Evolutionary conservation across 78 protist species (phyloP).

Genomic region (Tieghemostelium lacteum): DNA sequence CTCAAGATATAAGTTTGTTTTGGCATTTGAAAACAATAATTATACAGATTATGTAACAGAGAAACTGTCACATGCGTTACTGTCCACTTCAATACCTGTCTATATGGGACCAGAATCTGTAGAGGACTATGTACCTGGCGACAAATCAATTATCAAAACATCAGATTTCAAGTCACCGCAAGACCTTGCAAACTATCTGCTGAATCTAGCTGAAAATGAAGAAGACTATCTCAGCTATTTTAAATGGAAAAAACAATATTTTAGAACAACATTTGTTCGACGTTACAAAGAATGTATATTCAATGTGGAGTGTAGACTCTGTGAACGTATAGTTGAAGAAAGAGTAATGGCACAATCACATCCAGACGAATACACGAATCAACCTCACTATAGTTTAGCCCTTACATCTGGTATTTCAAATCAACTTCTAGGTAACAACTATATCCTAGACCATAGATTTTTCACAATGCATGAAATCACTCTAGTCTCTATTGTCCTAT

Average conservation of each 20-base stretch:
- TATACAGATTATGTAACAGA: slow-evolving; percentile 55
- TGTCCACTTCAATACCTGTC: slow-evolving; percentile 24
- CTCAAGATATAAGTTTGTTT: slow-evolving; percentile 13
- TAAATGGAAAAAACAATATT: slow-evolving; percentile 17
- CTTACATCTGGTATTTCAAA: background rate
- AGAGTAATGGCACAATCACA: background rate
- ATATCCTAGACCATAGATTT: background rate
- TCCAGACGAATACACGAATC: background rate
- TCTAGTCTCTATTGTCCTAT: background rate
- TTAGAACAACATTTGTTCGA: background rate
- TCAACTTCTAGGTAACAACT: background rate
- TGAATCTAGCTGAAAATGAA: background rate
- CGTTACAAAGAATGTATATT: slow-evolving; percentile 33
- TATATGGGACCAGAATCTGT: slow-evolving; percentile 46
- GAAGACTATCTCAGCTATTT: slow-evolving; percentile 9
- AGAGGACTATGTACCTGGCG: slow-evolving; percentile 51
- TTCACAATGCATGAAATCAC: background rate
- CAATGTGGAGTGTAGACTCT: slow-evolving; percentile 14
- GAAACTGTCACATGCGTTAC: slow-evolving; percentile 26
- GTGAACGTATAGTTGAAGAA: slow-evolving; percentile 16
- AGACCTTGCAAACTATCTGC: slow-evolving; percentile 5
- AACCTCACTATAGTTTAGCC: background rate
- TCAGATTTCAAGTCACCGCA: slow-evolving; percentile 20
- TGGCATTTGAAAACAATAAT: slow-evolving; percentile 62
- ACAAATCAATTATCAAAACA: slow-evolving; percentile 12